Evolutionary conservation across 306 rosid genomes (phyloP).

Genomic region (Geum urbanum): DNA sequence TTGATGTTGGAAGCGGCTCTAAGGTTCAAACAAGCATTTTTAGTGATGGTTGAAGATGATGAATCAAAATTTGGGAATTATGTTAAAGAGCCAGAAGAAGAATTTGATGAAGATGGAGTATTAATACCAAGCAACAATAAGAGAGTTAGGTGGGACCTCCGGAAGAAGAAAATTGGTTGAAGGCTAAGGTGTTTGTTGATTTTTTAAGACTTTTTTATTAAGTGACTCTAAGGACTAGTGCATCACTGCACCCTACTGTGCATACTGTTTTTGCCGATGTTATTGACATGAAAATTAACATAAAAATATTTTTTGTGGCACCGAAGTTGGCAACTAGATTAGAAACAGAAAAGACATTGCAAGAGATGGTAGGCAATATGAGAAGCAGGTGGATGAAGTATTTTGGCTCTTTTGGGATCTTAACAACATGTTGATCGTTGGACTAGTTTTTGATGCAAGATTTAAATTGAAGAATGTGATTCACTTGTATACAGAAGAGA

Average conservation of each 20-base stretch:
- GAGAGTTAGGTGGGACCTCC: background rate
- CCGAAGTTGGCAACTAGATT: background rate
- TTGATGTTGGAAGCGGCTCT: too few species aligned
- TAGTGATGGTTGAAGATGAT: too few species aligned
- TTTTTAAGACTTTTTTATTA: too few species aligned
- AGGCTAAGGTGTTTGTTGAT: background rate
- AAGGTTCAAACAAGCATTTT: too few species aligned
- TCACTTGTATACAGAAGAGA: background rate
- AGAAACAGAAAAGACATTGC: background rate
- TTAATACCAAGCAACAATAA: background rate
- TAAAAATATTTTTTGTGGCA: background rate
- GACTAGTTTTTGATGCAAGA: background rate
- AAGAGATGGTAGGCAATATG: background rate
- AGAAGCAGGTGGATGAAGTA: background rate
- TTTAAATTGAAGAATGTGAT: background rate
- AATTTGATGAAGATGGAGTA: too few species aligned
- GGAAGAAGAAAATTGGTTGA: background rate
- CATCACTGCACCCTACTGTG: background rate
- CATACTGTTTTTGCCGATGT: background rate
- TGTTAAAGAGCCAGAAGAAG: too few species aligned
- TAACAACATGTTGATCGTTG: background rate
- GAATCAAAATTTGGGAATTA: too few species aligned
- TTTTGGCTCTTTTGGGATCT: background rate
- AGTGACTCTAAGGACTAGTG: background rate
- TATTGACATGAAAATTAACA: background rate